Conservation (phyloP, 148 eudicot genomes). For the Vaccinium vitisidaea region DNA sequence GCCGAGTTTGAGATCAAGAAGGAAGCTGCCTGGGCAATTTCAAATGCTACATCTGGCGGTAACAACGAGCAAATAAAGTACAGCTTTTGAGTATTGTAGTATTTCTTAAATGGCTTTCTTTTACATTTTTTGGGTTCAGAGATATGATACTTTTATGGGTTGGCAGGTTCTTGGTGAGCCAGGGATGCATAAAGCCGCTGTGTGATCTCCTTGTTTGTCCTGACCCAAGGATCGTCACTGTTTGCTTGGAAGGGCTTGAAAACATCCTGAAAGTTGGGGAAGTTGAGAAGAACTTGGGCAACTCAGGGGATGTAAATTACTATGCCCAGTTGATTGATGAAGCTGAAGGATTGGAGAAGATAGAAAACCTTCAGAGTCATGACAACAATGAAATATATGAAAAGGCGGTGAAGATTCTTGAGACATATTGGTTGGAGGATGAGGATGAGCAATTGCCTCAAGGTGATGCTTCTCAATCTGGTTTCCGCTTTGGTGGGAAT, state of each 20-base stretch:
- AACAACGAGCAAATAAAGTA: conserved; percentile 88
- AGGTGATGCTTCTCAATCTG: conserved; percentile 64
- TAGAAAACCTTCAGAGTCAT: conserved; percentile 76
- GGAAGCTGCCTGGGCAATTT: conserved; percentile 93
- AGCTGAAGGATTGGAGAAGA: conserved; percentile 84
- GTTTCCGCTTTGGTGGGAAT: conserved; percentile 67
- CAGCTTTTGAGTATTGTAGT: background rate
- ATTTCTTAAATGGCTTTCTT: background rate
- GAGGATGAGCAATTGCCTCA: conserved; percentile 71
- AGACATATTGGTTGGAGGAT: conserved; percentile 82
- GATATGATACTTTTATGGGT: background rate
- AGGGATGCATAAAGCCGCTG: conserved; percentile 81
- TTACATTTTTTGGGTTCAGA: background rate
- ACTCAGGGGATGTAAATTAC: conserved; percentile 52
- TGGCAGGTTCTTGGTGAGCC: conserved; percentile 62
- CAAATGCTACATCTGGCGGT: conserved; percentile 91
- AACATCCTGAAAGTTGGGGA: conserved; percentile 83
- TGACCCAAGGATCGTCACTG: conserved; percentile 82
- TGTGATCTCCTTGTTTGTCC: conserved; percentile 82
- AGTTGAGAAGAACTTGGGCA: conserved; percentile 64
- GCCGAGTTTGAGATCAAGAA: conserved; percentile 93
- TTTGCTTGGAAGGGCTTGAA: conserved; percentile 91
- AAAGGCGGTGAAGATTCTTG: conserved; percentile 77
- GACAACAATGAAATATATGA: conserved; percentile 91
- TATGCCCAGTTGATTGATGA: conserved; percentile 83